Conservation (phyloP, 176 grass and related monocot genomes). For the Carex myosuroides region DNA sequence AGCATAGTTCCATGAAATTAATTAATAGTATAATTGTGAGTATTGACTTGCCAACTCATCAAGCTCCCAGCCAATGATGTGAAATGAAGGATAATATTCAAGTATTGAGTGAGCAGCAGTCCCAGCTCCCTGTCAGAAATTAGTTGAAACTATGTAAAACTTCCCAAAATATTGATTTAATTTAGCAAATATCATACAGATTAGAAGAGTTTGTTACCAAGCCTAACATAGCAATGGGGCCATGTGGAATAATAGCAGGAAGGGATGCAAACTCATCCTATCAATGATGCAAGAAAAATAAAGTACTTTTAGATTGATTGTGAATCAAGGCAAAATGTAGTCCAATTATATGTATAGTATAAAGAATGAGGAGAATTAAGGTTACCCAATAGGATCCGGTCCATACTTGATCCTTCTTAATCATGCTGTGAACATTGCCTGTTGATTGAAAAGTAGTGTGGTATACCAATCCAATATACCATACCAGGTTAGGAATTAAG, state of each 20-base stretch:
- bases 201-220: slow-evolving; percentile 58
- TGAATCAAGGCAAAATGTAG: background rate
- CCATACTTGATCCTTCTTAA: slow-evolving; percentile 61
- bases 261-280: slow-evolving; percentile 88
- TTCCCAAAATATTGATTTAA: background rate
- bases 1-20: background rate
- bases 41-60: slow-evolving; percentile 54
- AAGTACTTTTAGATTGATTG: background rate
- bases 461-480: background rate
- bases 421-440: slow-evolving; percentile 82
- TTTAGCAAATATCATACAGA: background rate
- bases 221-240: slow-evolving; percentile 87
- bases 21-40: background rate
- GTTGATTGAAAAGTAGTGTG: slow-evolving; percentile 5
- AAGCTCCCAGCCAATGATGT: slow-evolving; percentile 88
- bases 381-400: slow-evolving; percentile 93
- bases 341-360: background rate
- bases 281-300: background rate
- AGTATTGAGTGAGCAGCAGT: slow-evolving; percentile 72
- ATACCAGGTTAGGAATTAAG: background rate
- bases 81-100: slow-evolving; percentile 62
- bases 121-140: slow-evolving; percentile 58
- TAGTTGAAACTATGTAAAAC: slow-evolving; percentile 6
- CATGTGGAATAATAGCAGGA: slow-evolving; percentile 58
- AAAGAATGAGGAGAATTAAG: background rate